Evolutionary conservation across 1,284 basidiomycete species (phyloP), one percentile per base, ranked within the genome.

Genomic region (Ganoderma resinaceum): DNA sequence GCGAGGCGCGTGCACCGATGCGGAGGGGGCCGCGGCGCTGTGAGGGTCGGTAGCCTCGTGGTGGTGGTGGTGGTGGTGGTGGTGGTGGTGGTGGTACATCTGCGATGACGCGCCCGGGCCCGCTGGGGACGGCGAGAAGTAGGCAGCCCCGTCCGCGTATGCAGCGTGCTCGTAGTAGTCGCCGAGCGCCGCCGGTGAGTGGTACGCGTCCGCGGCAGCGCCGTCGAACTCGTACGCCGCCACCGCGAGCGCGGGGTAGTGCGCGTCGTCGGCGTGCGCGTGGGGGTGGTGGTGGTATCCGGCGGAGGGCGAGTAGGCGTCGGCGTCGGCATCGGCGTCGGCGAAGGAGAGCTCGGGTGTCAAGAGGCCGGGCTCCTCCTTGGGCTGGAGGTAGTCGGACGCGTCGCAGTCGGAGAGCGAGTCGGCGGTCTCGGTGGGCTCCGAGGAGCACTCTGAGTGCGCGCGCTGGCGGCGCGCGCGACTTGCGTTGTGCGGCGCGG

Each of bases 1-100:
- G 33, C 68, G 70, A 37, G 73, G 73, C 23, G 73, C 73, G 69
- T 72, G 69, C 16, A 74, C 70, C 23, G 67, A 65, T 37, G 67
- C 64, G n/a, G 23, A 38, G 37, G 37, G 5, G 2, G 40, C 42
- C 3, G 69, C 18, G 31, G 65, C 59, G 40, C 61, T 33, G 12
- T 53, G 69, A 46, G 60, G 69, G 16, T 70, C 55, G 52, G 62
- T 38, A 23, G 52, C 53, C 62, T 68, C 63, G 46, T 65, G 37
- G 35, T n/a, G n/a, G n/a, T n/a, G n/a, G n/a, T n/a, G n/a, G n/a
- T n/a, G n/a, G n/a, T n/a, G n/a, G n/a, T n/a, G n/a, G n/a, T n/a
- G n/a, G n/a, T n/a, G n/a, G n/a, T n/a, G n/a, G n/a, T n/a, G n/a
- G n/a, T 35, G 53, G 66, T 69, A 69, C 38, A 59, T 31, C 29